Evolutionary conservation across 2,329 filamentous ascomycete species (phyloP), one percentile per base, ranked within the genome.

Genomic region (Epichloe amarillans): DNA sequence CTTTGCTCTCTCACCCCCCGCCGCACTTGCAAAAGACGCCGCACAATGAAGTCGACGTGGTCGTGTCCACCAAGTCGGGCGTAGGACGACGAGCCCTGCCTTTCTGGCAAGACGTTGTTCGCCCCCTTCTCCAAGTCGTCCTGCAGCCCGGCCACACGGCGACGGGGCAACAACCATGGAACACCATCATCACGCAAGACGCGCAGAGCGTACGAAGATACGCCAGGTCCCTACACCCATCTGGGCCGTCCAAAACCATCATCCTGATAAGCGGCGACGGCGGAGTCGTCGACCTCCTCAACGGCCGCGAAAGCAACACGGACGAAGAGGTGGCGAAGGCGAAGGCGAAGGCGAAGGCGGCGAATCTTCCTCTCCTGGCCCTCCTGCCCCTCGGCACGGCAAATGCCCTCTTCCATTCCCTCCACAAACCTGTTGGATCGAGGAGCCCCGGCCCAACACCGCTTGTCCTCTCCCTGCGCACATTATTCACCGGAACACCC

Each of bases 261-360:
- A 68, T 96, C 33, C 75, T 97, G 12, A 73, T 96, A 5, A 91
- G 86, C 46, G 91, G 91, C 6, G 91, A 97, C 64, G 91, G 91
- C 14, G 91, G 89, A 5, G 66, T 95, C 2, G 77, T 89, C 17
- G 91, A 97, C 58, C 71, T 93, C 1, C 72, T 95, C 53, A 94
- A 96, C 61, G 78, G 64, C 26, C 61, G 65, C 11, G 56, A 61
- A 26, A 56, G 57, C 0, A 49, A 53, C 1, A 39, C 50, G 2
- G 52, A 52, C 14, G 40, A 50, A 15, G 14, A 5, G 23, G 6
- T 19, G 2, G 17, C 36, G 23, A n/a, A 3, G 33, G 6, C 26
- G 2, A 3, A 3, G 33, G 6, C 26, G 2, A 3, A 21, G 19
- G 17, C 36, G 23, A n/a, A 8, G 14, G 4, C 35, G 6, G 10